Base-by-base conservation (phyloP, 441 rosid species). In the Populus trichocarpa region DNA sequence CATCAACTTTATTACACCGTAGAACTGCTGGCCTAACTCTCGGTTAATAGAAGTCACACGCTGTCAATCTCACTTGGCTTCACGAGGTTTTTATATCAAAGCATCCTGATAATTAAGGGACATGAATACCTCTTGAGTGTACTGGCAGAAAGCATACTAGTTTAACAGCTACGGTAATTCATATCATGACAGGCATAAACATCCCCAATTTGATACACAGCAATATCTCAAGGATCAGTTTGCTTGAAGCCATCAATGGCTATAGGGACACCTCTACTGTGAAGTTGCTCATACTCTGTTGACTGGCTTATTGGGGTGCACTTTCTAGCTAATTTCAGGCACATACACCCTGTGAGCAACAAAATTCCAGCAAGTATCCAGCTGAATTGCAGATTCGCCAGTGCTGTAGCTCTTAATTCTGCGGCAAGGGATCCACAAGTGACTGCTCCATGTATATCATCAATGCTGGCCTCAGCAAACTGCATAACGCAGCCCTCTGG, bases 351-450 rank as follows among this genome's bases (percentile, higher is more conserved):
- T 2, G 90, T 87, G 70, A 85, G 82, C 18, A 90, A 81, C 89
- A 89, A 72, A 65, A 93, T 87, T 59, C 86, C 91, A 3, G 88
- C 80, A 66, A 93, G 83, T 68, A 89, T 90, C 99, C 97, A 95
- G 83, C 97, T 95, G 86, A 93, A 95, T 83, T 95, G 99, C 84
- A 95, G 76, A 82, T 95, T 93, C 13, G 96, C 94, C 50, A 93
- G 83, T 28, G 93, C 96, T 79, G 88, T 86, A 9, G 99, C 97
- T 69, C 91, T 83, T 8, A 70, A 57, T 75, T 89, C 94, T 40
- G 97, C 94, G 36, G 74, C 90, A 12, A 69, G 79, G 3, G 98
- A 88, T 50, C 77, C 85, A 50, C 98, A 94, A 32, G 80, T 80
- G 8, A 90, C 90, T 3, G 94, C 92, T 65, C 92, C 90, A 28